Evolutionary conservation across 2,329 filamentous ascomycete genomes (phyloP).

Genomic region (Fusarium temperatum): DNA sequence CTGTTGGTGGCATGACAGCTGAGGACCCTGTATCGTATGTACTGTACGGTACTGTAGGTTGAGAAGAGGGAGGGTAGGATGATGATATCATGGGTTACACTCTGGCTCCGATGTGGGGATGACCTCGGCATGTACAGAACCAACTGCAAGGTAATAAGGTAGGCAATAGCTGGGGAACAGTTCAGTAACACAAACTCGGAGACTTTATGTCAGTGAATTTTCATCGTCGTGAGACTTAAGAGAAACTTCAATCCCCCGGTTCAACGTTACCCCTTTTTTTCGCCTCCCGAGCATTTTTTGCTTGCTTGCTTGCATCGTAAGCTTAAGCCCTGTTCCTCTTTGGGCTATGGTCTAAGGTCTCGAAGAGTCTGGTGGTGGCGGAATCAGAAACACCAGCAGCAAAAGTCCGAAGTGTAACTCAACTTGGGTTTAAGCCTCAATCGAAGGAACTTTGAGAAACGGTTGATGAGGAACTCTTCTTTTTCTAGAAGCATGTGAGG

Average conservation of each 20-base stretch:
- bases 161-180: neutral
- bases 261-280: neutral
- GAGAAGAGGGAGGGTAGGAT: constrained; percentile 31
- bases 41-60: neutral
- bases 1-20: constrained; percentile 37
- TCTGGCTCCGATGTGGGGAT: constrained; percentile 21
- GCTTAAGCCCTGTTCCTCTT: constrained; percentile 11
- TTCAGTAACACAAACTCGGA: constrained; percentile 1
- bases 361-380: constrained; percentile 34
- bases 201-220: neutral
- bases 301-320: neutral
- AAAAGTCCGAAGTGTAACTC: neutral
- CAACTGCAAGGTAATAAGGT: neutral
- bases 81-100: constrained; percentile 42
- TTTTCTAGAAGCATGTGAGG: constrained; percentile 14
- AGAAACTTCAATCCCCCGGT: neutral
- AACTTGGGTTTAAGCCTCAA: constrained; percentile 4
- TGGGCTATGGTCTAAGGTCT: constrained; percentile 12
- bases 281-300: neutral
- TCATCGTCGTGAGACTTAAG: constrained; percentile 4
- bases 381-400: neutral
- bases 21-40: neutral
- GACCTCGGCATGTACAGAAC: constrained; percentile 7
- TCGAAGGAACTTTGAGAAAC: neutral
- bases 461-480: neutral